Percentiles rank a stretch among this genome's conserved stretches.
These are phyloP conservation scores for Cystobasidium pallidum DNA, from an alignment of 1,284 basidiomycete species.

Conservation along the genomic window DNA sequence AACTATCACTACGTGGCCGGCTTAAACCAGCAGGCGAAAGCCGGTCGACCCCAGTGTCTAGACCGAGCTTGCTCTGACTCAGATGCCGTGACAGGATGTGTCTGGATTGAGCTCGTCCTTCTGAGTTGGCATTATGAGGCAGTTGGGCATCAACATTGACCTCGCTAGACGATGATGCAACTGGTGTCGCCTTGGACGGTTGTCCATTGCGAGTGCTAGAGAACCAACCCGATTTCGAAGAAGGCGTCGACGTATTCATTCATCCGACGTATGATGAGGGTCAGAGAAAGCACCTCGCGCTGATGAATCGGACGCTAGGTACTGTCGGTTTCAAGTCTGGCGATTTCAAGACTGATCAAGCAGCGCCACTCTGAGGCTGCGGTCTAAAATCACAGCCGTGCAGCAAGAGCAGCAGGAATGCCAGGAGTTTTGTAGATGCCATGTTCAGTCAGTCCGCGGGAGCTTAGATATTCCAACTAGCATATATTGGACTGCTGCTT, in stretches of 20 bases:
- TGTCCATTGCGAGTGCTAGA: not conserved
- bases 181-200: slow-evolving; percentile 17
- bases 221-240: slow-evolving; percentile 3
- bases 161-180: slow-evolving; percentile 13
- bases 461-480: too few relatives aligned
- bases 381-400: too few relatives aligned
- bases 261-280: too few relatives aligned
- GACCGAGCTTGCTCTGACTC: slow-evolving; percentile 26
- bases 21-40: not conserved
- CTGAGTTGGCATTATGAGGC: not conserved
- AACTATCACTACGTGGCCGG: slow-evolving; percentile 26
- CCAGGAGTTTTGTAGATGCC: too few relatives aligned
- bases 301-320: too few relatives aligned
- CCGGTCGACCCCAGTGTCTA: not conserved
- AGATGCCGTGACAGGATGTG: slow-evolving; percentile 28
- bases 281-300: too few relatives aligned
- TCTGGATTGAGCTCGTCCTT: slow-evolving; percentile 30
- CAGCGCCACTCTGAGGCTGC: too few relatives aligned
- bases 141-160: slow-evolving; percentile 24
- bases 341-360: too few relatives aligned
- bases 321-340: too few relatives aligned
- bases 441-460: too few relatives aligned
- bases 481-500: too few relatives aligned
- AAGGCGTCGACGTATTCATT: slow-evolving; percentile 16
- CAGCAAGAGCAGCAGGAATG: too few relatives aligned